phyloP scores from a whole-genome alignment of 169 alveolate species.

The Plasmodium adleri region DNA sequence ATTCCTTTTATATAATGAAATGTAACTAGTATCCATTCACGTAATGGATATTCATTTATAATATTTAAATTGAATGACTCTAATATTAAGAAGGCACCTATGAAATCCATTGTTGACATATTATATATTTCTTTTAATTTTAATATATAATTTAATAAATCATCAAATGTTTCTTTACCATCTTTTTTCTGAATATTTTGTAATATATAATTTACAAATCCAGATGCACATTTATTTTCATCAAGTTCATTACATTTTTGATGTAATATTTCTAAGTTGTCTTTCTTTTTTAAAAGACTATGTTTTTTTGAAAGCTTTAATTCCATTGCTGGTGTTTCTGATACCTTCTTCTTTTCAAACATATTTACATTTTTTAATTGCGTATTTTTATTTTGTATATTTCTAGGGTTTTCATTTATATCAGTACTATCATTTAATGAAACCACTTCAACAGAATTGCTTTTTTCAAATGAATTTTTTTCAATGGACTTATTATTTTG shows the following conservation, averaged over 20 bases:
- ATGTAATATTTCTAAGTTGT: constrained; percentile 15
- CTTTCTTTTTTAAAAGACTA: constrained; percentile 9
- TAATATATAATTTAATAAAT: constrained; percentile 53
- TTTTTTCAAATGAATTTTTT: neutral
- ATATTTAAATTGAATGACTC: constrained; percentile 44
- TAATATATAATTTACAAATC: constrained; percentile 50
- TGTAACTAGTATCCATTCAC: constrained; percentile 66
- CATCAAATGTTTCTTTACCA: constrained; percentile 52
- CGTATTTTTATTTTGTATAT: neutral
- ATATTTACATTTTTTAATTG: constrained; percentile 15
- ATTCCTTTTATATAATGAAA: constrained; percentile 73
- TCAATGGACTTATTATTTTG: neutral
- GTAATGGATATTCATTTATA: constrained; percentile 49
- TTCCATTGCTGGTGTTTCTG: constrained; percentile 43
- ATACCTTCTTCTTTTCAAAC: constrained; percentile 27
- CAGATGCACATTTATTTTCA: constrained; percentile 75
- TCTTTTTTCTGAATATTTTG: constrained; percentile 55
- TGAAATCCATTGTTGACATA: constrained; percentile 51
- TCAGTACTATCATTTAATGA: neutral
- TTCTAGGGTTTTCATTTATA: neutral
- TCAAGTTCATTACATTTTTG: constrained; percentile 34
- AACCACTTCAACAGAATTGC: neutral
- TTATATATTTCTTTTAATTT: constrained; percentile 54
- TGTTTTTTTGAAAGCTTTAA: constrained; percentile 18
- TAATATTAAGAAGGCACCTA: constrained; percentile 57